Evolutionary conservation across 1,284 basidiomycete genomes (phyloP).

Genomic region (Ustilago hordei): DNA sequence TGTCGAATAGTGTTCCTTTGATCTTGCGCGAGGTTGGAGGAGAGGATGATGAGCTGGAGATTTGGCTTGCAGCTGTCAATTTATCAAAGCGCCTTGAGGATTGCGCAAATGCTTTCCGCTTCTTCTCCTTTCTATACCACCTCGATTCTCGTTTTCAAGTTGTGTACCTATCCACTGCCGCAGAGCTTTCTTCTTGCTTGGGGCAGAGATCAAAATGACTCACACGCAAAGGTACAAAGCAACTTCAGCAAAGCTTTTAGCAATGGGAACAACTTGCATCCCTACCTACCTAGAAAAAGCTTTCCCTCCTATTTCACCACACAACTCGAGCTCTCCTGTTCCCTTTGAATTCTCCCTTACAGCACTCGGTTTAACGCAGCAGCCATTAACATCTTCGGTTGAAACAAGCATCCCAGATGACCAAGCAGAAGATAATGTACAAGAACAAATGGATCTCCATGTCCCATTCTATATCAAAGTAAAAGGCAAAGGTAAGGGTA

Average conservation of each 20-base stretch:
- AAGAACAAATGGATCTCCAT: not conserved
- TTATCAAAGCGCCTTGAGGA: not conserved
- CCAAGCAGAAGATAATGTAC: not conserved
- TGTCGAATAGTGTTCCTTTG: not conserved
- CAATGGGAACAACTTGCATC: constrained; percentile 1
- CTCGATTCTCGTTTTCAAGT: not conserved
- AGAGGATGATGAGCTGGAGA: no score
- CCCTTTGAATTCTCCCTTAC: not conserved
- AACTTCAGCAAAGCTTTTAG: constrained; percentile 6
- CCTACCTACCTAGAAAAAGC: constrained; percentile 5
- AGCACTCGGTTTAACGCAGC: not conserved
- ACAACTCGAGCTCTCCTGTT: not conserved
- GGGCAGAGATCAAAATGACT: not conserved
- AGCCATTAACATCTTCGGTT: not conserved
- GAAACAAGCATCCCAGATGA: not conserved
- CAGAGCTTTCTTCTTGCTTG: no score
- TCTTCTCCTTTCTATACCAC: not conserved
- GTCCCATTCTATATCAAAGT: constrained; percentile 37
- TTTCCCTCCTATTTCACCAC: not conserved
- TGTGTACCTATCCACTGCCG: no score
- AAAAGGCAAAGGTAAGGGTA: constrained; percentile 36
- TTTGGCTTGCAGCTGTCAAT: not conserved
- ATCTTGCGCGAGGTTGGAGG: not conserved
- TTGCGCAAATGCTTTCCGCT: not conserved
- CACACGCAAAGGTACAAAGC: not conserved